Percentiles rank a stretch among this genome's conserved stretches.
These are phyloP conservation scores for Excoecaria cochinchinensis DNA, from an alignment of 345 rosid species.

Conservation along the genomic window DNA sequence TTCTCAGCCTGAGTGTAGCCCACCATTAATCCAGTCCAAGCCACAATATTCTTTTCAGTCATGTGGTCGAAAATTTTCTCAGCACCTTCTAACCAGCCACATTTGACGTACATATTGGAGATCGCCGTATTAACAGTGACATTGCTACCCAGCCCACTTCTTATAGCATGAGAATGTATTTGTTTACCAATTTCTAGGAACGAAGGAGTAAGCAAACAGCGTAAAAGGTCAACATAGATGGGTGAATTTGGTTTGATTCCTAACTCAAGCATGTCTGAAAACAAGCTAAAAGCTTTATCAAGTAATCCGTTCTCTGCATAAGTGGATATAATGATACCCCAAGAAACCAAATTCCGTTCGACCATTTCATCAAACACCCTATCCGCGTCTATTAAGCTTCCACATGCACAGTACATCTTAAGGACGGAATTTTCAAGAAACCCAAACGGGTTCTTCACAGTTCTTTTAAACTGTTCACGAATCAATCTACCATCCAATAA, in stretches of 20 bases:
- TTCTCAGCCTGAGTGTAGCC: constrained; percentile 53
- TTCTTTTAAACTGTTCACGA: constrained; percentile 36
- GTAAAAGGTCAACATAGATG: constrained; percentile 42
- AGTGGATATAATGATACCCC: constrained; percentile 53
- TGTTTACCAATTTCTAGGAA: constrained; percentile 50
- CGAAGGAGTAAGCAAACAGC: constrained; percentile 42
- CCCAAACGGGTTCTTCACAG: constrained; percentile 31
- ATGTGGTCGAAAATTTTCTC: constrained; percentile 47
- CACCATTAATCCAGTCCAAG: constrained; percentile 67
- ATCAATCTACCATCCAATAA: constrained; percentile 49
- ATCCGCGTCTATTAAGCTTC: constrained; percentile 56
- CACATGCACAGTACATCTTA: constrained; percentile 50
- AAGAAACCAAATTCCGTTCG: constrained; percentile 43
- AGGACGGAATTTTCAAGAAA: constrained; percentile 47
- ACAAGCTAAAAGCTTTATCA: constrained; percentile 41
- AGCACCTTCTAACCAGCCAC: constrained; percentile 62
- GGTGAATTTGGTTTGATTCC: constrained; percentile 39
- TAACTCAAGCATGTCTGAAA: constrained; percentile 38
- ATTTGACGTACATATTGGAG: constrained; percentile 61
- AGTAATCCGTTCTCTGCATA: constrained; percentile 38
- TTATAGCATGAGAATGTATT: constrained; percentile 56
- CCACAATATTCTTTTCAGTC: constrained; percentile 49
- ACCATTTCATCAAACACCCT: constrained; percentile 59
- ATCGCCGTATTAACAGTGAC: constrained; percentile 43
- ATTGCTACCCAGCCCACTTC: constrained; percentile 38